These are phyloP conservation scores for Comarum palustre DNA, from an alignment of 306 rosid genomes.

Conservation along the genomic window DNA sequence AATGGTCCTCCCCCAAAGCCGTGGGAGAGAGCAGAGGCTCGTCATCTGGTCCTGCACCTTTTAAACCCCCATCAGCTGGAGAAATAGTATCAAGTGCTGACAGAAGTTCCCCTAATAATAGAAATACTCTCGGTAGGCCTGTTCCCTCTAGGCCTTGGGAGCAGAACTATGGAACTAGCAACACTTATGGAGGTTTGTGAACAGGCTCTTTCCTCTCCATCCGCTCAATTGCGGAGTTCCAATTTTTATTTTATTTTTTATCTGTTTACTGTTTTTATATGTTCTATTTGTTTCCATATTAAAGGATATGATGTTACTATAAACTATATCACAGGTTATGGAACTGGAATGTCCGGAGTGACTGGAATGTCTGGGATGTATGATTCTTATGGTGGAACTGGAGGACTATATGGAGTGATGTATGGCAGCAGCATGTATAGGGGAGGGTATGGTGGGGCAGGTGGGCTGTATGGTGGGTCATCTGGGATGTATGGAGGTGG, in stretches of 20 bases:
- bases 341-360: conserved; percentile 62
- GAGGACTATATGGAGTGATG: conserved; percentile 53
- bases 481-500: conserved; percentile 95
- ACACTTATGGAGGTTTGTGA: conserved; percentile 53
- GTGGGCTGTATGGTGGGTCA: conserved; percentile 43
- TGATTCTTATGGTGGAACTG: conserved; percentile 46
- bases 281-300: not conserved
- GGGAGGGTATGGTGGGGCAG: conserved; percentile 48
- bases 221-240: not conserved
- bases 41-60: conserved; percentile 84
- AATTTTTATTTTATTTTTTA: conserved; percentile 15
- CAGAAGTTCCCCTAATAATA: conserved; percentile 37
- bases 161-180: conserved; percentile 62
- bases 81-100: conserved; percentile 77
- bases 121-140: conserved; percentile 68
- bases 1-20: conserved; percentile 84
- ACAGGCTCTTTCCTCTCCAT: not conserved
- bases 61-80: conserved; percentile 80
- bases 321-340: conserved; percentile 72
- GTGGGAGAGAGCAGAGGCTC: conserved; percentile 86
- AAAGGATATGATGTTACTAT: conserved; percentile 65
- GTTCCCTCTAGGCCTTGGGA: conserved; percentile 96
- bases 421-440: conserved; percentile 77
- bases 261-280: not conserved
- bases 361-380: conserved; percentile 65